A percentile compares a stretch with the other conserved stretches of the same genome.
phyloP scores from a whole-genome alignment of 345 rosid species.

The Citrus inodora region DNA sequence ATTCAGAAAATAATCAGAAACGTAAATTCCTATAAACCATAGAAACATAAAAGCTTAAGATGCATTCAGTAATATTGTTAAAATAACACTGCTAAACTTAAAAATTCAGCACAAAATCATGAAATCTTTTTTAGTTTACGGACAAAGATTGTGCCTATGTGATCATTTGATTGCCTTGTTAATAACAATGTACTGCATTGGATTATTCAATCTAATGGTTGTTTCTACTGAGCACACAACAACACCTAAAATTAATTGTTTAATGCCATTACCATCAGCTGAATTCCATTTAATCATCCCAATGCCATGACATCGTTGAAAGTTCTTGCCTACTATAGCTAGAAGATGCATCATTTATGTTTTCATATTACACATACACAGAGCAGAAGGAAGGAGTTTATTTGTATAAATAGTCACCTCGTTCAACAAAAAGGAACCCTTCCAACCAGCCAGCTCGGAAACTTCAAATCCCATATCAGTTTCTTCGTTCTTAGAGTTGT shows the following conservation, averaged over 20 bases:
- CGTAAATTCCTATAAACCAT: neutral
- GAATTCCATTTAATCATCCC: neutral
- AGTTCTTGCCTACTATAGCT: neutral
- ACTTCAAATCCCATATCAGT: slow-evolving; percentile 17
- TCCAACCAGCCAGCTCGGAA: slow-evolving; percentile 44
- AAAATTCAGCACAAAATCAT: neutral
- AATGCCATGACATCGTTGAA: neutral
- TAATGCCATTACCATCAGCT: neutral
- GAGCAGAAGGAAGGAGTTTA: neutral
- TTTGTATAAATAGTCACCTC: slow-evolving; percentile 39
- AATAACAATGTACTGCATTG: neutral
- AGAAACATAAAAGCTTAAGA: neutral
- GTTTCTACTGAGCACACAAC: neutral
- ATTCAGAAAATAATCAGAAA: neutral
- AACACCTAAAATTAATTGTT: neutral
- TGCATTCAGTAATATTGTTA: neutral
- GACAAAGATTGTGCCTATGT: neutral
- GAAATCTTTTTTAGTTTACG: neutral
- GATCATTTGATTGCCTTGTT: neutral
- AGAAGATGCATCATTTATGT: neutral
- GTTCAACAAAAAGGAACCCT: slow-evolving; percentile 52
- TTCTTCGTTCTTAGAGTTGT: slow-evolving; percentile 15
- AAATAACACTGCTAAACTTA: neutral
- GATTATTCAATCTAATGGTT: neutral
- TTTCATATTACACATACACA: neutral